phyloP scores from a whole-genome alignment of 352 stramenopile species.

The Aphanomyces stellatus region DNA sequence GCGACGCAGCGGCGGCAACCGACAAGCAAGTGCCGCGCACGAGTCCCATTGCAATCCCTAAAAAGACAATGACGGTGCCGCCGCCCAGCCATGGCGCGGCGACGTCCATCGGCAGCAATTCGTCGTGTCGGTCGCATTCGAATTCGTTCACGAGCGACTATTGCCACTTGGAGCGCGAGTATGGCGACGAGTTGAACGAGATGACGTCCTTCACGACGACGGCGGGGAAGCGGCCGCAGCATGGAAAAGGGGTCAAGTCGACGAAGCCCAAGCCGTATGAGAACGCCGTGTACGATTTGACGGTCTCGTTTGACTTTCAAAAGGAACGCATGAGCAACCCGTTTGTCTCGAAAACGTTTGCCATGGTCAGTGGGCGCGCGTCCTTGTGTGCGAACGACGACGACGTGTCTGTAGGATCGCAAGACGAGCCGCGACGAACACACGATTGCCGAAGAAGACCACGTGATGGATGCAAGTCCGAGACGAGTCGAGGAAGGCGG shows the following conservation, averaged over 20 bases:
- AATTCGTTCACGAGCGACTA: constrained; percentile 14
- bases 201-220: constrained; percentile 14
- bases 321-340: constrained; percentile 47
- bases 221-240: background rate
- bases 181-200: constrained; percentile 2
- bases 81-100: no score
- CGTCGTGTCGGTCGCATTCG: background rate
- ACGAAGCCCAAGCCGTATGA: background rate
- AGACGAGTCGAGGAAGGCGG: background rate
- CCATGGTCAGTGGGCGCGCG: no score
- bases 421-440: background rate
- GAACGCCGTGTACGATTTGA: constrained; percentile 36
- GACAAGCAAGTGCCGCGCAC: constrained; percentile 24
- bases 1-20: no score
- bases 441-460: constrained; percentile 5
- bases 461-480: background rate
- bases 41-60: constrained; percentile 21
- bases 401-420: background rate
- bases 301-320: constrained; percentile 57
- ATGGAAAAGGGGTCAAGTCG: background rate
- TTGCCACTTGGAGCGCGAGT: constrained; percentile 6
- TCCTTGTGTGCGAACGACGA: no score
- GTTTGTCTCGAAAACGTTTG: constrained; percentile 25
- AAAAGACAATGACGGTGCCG: background rate
- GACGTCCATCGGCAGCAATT: background rate